Evolutionary conservation across 345 rosid genomes (phyloP), one percentile per base, ranked within the genome.

Genomic region (Populus nigra): DNA sequence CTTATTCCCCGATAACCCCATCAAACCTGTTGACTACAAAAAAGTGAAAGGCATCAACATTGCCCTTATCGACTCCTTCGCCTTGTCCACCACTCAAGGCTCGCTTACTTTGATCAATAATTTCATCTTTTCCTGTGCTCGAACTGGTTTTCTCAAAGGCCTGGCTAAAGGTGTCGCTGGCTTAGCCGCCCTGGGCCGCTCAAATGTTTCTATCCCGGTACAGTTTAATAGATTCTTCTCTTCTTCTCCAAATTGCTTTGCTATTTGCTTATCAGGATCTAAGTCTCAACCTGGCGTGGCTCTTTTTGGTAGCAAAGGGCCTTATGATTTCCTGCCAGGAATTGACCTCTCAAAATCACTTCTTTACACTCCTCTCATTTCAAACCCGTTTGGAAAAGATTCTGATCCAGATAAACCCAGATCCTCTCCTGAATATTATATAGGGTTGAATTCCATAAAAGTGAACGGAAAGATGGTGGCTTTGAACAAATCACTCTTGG

Each of bases 61-160:
- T 68, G 87, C 85, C 72, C 20, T 86, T 59, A 45, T 55, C 18
- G 85, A 86, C 68, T 73, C 72, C 6, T 85, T 86, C 72, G 77
- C 80, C 16, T 65, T 86, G 41, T 78, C 81, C 41, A 38, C 77
- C 71, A 4, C 67, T 38, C 49, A 27, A 7, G 35, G n/a, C 33
- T 35, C 59, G 53, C 8, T 68, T 5, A 2, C 23, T 29, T 18
- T n/a, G 27, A 25, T 69, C 18, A 8, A 39, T 20, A 12, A 10
- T 29, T 22, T 39, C 29, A 20, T 39, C 16, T 39, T 50, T 35
- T 72, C 63, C 39, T 53, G 63, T 12, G 63, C 63, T 27, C 63
- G 36, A 41, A n/a, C 73, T 0, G 63, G 66, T 25, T 77, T 79
- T 31, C 76, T 79, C 39, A 22, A 55, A 2, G 76, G 82, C 18